Evolutionary conservation across 73 alveolate genomes (phyloP).

Genomic region (Symbiodinium pilosum): DNA sequence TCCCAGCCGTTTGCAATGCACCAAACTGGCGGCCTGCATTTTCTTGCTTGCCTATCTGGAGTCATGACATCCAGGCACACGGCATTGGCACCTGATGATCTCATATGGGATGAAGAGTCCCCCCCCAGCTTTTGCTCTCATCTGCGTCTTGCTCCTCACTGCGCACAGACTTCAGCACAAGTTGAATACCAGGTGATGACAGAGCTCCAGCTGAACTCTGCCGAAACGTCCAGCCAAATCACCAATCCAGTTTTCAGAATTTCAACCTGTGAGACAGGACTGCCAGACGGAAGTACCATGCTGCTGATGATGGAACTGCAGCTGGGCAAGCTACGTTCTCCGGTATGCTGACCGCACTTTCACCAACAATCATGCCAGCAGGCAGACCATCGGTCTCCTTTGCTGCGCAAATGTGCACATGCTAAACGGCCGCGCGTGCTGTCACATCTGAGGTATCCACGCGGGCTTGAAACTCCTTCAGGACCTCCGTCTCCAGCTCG

Average conservation of each 20-base stretch:
- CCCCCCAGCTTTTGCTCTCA: conserved; percentile 71
- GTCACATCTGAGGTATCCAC: neutral
- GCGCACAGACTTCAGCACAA: too few species aligned
- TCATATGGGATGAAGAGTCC: conserved; percentile 56
- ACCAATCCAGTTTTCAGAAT: conserved; percentile 60
- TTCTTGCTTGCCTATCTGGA: too few species aligned
- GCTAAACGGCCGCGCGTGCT: neutral
- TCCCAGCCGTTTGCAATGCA: conserved; percentile 92
- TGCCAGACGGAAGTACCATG: neutral
- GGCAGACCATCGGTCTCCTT: conserved; percentile 4
- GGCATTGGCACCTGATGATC: neutral
- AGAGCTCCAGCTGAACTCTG: conserved; percentile 49
- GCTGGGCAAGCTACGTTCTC: neutral
- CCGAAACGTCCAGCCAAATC: conserved; percentile 48
- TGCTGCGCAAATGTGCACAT: too few species aligned
- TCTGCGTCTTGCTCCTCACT: conserved; percentile 80
- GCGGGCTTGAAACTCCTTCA: conserved; percentile 39
- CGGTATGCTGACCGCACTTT: conserved; percentile 65
- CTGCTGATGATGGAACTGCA: neutral
- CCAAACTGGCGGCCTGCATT: conserved; percentile 65
- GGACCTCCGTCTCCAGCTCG: conserved; percentile 47
- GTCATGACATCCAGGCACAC: too few species aligned
- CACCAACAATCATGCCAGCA: conserved; percentile 68
- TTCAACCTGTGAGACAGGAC: neutral
- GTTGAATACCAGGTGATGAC: neutral